Evolutionary conservation across 2,329 filamentous ascomycete species (phyloP).

Genomic region (Colletotrichum caudatum): DNA sequence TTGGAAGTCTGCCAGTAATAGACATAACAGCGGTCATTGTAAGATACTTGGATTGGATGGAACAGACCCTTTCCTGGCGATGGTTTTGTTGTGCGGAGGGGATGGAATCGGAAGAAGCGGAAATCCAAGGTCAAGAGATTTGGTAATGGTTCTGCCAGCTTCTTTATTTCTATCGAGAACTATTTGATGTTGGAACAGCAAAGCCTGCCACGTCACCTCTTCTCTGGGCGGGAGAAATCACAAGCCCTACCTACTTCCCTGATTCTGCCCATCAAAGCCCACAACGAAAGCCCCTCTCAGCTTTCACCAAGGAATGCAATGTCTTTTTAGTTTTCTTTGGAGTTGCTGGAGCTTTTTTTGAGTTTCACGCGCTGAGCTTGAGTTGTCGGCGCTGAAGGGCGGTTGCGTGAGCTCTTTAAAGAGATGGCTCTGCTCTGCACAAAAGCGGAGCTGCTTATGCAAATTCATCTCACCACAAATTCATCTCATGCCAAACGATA

Average conservation of each 20-base stretch:
- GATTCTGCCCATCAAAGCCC: neutral
- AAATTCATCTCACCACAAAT: too few relatives aligned
- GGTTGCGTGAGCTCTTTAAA: neutral
- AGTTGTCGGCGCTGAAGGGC: constrained; percentile 4
- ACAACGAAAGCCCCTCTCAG: neutral
- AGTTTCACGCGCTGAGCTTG: neutral
- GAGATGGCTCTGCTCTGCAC: neutral
- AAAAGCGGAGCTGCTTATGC: too few relatives aligned
- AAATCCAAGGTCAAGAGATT: neutral
- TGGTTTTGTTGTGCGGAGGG: neutral
- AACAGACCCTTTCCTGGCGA: neutral
- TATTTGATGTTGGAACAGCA: neutral
- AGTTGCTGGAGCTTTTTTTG: neutral
- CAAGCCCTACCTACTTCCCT: neutral
- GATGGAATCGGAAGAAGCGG: neutral
- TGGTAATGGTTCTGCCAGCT: neutral
- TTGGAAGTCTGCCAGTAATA: neutral
- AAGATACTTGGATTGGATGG: too few relatives aligned
- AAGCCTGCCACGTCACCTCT: neutral
- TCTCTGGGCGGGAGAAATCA: neutral
- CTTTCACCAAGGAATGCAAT: fast-evolving
- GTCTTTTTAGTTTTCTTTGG: neutral
- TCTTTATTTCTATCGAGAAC: neutral
- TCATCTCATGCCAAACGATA: too few relatives aligned
- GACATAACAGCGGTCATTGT: too few relatives aligned